Evolutionary conservation across 306 rosid genomes (phyloP), one percentile per base, ranked within the genome.

Genomic region (Glycyrrhiza uralensis): DNA sequence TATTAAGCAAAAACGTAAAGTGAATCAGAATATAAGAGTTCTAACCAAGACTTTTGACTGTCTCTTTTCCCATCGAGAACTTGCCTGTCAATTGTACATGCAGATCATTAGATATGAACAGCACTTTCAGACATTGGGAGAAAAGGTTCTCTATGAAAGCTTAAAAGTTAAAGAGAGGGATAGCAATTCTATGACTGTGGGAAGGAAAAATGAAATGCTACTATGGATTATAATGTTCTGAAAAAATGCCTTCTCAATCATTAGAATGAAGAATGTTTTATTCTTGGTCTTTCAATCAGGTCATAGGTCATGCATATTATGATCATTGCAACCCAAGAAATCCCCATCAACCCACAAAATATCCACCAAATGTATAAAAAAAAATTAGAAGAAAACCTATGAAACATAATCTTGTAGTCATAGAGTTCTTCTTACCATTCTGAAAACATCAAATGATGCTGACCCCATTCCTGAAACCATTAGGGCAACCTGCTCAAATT

Each of bases 401-500:
- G 39, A 69, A 45, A 22, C 39, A 13, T 35, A 39, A 66, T 41
- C 10, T 2, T 22, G 50, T 3, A 59, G 33, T 30, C n/a, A 1
- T 19, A 23, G 22, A 20, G 39, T 10, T 46, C 18, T 59, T 32
- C 87, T 74, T 76, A 92, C 98, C 88, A 80, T 69, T 90, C 96
- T 82, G 69, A 92, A 92, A 74, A 90, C 96, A 85, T 90, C 90
- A 13, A 47, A n/a, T 17, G 87, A 73, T 35, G 87, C 82, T 58
- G 89, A 61, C 57, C 96, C 96, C 96, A 88, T 92, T 79, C 98
- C 98, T 12, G 93, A 79, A 56, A 92, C 88, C 98, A 90, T 92
- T 19, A 92, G 69, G 38, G 96, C 98, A 5, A 90, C 98, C 98
- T 92, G 84, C 54, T 49, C 75, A 76, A 65, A 76, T 55, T 72